These are phyloP conservation scores for Monosporascus sp. DNA, from an alignment of 2,329 filamentous ascomycete species.

Conservation along the genomic window DNA sequence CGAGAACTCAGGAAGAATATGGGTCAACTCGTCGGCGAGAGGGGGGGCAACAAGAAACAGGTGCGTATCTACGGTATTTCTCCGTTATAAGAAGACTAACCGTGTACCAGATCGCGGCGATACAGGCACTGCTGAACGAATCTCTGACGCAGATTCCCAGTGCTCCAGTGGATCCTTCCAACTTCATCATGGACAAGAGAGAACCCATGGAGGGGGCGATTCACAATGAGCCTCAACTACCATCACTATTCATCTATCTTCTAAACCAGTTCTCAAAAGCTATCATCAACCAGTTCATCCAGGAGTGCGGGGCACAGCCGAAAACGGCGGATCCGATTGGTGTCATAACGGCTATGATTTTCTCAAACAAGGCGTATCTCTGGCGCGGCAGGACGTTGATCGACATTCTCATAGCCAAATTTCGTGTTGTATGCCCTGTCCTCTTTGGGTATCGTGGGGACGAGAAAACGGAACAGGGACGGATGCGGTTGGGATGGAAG, in stretches of 20 bases:
- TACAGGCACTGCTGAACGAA: slow-evolving; percentile 48
- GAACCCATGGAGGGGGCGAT: slow-evolving; percentile 43
- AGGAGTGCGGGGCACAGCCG: slow-evolving; percentile 59
- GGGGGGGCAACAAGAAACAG: slow-evolving; percentile 53
- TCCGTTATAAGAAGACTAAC: background rate
- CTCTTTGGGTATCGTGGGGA: slow-evolving; percentile 78
- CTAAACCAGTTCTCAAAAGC: slow-evolving; percentile 72
- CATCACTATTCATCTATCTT: slow-evolving; percentile 66
- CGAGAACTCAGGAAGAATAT: slow-evolving; percentile 66
- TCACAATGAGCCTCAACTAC: slow-evolving; percentile 50
- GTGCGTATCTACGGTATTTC: slow-evolving; percentile 33
- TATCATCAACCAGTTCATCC: slow-evolving; percentile 64
- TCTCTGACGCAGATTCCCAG: slow-evolving; percentile 50
- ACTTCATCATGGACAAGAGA: slow-evolving; percentile 45
- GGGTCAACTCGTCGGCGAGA: slow-evolving; percentile 66
- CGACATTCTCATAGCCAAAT: slow-evolving; percentile 84
- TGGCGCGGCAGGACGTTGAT: slow-evolving; percentile 66
- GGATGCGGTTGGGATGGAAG: slow-evolving; percentile 68
- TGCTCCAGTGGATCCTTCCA: slow-evolving; percentile 47
- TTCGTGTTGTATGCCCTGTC: slow-evolving; percentile 72
- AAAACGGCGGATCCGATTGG: slow-evolving; percentile 72
- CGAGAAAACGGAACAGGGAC: slow-evolving; percentile 66
- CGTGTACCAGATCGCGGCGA: slow-evolving; percentile 36
- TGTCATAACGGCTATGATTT: slow-evolving; percentile 69
- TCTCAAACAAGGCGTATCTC: slow-evolving; percentile 62